A percentile compares a stretch with the other conserved stretches of the same genome.
Conservation (phyloP, 495 filamentous ascomycete species). For the Bacidia gigantensis region DNA sequence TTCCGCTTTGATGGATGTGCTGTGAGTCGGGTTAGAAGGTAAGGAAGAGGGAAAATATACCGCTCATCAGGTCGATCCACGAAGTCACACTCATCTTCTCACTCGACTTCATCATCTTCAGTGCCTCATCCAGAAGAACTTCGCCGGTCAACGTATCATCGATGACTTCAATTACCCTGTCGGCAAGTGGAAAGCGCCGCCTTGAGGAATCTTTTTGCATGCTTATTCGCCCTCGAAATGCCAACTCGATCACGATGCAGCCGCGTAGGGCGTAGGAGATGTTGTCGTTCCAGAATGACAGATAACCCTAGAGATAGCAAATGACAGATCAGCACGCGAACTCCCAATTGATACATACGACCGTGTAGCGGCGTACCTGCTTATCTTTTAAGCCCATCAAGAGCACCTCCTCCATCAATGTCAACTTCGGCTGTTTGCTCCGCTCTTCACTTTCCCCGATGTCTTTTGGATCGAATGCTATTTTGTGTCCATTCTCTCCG, state of each 20-base stretch:
- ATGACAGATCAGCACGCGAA: slow-evolving; percentile 16
- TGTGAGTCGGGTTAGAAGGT: not conserved
- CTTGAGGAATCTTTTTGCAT: slow-evolving; percentile 96
- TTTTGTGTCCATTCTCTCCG: slow-evolving; percentile 94
- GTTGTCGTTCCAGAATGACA: slow-evolving; percentile 99
- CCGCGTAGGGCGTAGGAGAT: slow-evolving; percentile 95
- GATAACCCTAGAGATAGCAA: slow-evolving; percentile 54
- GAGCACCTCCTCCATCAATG: slow-evolving; percentile 95
- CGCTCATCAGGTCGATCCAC: slow-evolving; percentile 98
- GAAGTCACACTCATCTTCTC: slow-evolving; percentile 99
- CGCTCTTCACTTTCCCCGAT: slow-evolving; percentile 94
- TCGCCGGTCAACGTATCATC: slow-evolving; percentile 96
- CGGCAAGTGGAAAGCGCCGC: slow-evolving; percentile 80
- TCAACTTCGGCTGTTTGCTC: slow-evolving; percentile 95
- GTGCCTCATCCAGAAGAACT: slow-evolving; percentile 90
- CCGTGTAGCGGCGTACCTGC: slow-evolving; percentile 47
- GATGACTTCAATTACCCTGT: slow-evolving; percentile 88
- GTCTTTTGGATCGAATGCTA: slow-evolving; percentile 92
- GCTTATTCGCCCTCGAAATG: slow-evolving; percentile 88
- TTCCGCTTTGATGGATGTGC: not conserved
- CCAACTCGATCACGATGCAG: slow-evolving; percentile 94
- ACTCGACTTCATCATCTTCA: slow-evolving; percentile 99
- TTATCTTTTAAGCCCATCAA: slow-evolving; percentile 95
- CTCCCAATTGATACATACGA: not conserved
- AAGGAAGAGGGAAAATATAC: slow-evolving; percentile 35